Evolutionary conservation across 805 yeast genomes (phyloP), one percentile per base, ranked within the genome.

Genomic region (Ogataea degrootiae): DNA sequence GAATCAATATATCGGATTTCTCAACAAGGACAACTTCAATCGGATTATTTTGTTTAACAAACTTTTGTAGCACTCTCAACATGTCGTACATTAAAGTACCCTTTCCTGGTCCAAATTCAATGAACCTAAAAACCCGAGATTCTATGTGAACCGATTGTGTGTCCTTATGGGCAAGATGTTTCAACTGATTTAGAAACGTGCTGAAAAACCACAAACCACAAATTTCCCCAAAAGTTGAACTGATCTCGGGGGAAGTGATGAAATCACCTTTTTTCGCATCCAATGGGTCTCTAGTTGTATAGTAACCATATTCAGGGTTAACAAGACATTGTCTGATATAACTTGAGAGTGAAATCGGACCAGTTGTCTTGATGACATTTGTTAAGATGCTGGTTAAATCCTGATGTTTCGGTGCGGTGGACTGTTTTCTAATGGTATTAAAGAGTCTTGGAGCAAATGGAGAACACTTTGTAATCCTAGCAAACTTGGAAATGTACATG

Each of bases 31-130:
- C 70, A 3, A 87, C 60, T 45, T 71, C 74, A 31, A 76, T 72
- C 6, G 65, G 63, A 39, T 63, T 65, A 8, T 63, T 59, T 6
- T 60, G 47, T 42, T 58, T 50, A 16, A 63, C 49, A 39, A 80
- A 66, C 44, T 67, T 70, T 44, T 73, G 69, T 58, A 82, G 74
- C 1, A 75, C 67, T 12, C 63, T 63, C 51, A 87, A 60, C 41
- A 78, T 67, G 59, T 88, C 96, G 56, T 69, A 68, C 82, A 86
- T 81, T 54, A 88, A 67, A 0, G 96, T 85, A 1, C 96, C 96
- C 55, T 76, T 73, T 5, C 96, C 96, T 0, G 96, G 96, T 0
- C 96, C 96, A 63, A 87, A 80, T 63, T 88, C 96, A 8, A 86
- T 70, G 11, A 88, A 59, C 44, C 83, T 68, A 23, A 84, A 65